Evolutionary conservation across 2,329 filamentous ascomycete genomes (phyloP).

Genomic region (Phoma sp.): DNA sequence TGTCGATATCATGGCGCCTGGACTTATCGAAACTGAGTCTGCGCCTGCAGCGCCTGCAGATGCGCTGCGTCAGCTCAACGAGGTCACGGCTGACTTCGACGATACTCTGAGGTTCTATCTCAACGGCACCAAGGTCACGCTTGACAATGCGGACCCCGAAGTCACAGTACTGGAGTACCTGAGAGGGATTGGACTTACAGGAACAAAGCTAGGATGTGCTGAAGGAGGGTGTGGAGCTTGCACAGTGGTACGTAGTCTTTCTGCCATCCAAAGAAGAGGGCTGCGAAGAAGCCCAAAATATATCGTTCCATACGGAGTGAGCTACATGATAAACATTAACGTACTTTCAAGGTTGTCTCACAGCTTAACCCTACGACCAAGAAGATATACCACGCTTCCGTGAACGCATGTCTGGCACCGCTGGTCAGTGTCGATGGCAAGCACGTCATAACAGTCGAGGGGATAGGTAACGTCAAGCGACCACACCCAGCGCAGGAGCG

Average conservation of each 20-base stretch:
- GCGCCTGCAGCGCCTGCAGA: constrained; percentile 54
- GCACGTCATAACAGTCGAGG: constrained; percentile 97
- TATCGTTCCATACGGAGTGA: background rate
- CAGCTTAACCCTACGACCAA: constrained; percentile 93
- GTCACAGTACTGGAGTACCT: constrained; percentile 92
- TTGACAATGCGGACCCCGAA: constrained; percentile 90
- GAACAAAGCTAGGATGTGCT: constrained; percentile 94
- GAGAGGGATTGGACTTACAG: constrained; percentile 88
- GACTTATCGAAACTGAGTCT: constrained; percentile 52
- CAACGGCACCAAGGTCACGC: constrained; percentile 86
- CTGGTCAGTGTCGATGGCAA: constrained; percentile 94
- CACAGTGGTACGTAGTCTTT: constrained; percentile 69
- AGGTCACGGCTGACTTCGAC: constrained; percentile 78
- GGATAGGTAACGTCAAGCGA: constrained; percentile 84
- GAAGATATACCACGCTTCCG: constrained; percentile 92
- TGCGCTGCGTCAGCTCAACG: constrained; percentile 57
- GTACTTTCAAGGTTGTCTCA: constrained; percentile 68
- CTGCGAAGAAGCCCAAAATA: too few relatives aligned
- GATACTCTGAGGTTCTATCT: constrained; percentile 92
- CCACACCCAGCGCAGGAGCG: constrained; percentile 92
- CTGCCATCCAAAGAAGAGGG: background rate
- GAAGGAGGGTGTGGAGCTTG: constrained; percentile 97
- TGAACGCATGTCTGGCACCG: constrained; percentile 94
- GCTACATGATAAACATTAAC: constrained; percentile 4
- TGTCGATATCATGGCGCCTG: constrained; percentile 60